Evolutionary conservation across 2,329 filamentous ascomycete genomes (phyloP).

Genomic region (Cytospora mali): DNA sequence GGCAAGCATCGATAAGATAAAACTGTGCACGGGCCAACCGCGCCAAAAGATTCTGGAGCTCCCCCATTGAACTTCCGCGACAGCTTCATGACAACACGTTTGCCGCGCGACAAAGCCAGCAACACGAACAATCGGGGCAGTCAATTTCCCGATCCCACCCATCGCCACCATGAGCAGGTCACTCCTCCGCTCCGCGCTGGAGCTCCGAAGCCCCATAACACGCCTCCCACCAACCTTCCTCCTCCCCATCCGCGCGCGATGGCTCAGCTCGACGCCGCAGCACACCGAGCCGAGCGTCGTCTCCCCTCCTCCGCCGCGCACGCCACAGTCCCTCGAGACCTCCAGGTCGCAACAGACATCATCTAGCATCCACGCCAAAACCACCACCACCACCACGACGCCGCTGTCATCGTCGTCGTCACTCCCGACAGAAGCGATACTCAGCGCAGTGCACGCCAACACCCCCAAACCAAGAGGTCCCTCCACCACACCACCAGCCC

Average conservation of each 20-base stretch:
- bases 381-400: not conserved
- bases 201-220: constrained; percentile 53
- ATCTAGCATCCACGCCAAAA: constrained; percentile 7
- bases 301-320: constrained; percentile 12
- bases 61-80: not conserved
- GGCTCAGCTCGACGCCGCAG: constrained; percentile 54
- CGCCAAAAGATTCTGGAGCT: constrained; percentile 18
- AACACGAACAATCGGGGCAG: not conserved
- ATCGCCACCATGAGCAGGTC: constrained; percentile 55
- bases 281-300: constrained; percentile 45
- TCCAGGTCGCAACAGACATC: constrained; percentile 19
- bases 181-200: constrained; percentile 64
- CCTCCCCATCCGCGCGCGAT: constrained; percentile 51
- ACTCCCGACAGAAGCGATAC: not conserved
- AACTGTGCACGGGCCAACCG: constrained; percentile 9
- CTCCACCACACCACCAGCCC: constrained; percentile 49
- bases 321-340: not conserved
- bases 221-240: constrained; percentile 54
- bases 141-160: not conserved
- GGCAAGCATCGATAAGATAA: not conserved
- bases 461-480: constrained; percentile 53
- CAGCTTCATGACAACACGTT: constrained; percentile 5
- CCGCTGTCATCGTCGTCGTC: not conserved
- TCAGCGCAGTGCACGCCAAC: constrained; percentile 5
- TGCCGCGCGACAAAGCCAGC: not conserved